These are phyloP conservation scores for Helminthosporium solani DNA, from an alignment of 2,329 filamentous ascomycete species.

Conservation along the genomic window DNA sequence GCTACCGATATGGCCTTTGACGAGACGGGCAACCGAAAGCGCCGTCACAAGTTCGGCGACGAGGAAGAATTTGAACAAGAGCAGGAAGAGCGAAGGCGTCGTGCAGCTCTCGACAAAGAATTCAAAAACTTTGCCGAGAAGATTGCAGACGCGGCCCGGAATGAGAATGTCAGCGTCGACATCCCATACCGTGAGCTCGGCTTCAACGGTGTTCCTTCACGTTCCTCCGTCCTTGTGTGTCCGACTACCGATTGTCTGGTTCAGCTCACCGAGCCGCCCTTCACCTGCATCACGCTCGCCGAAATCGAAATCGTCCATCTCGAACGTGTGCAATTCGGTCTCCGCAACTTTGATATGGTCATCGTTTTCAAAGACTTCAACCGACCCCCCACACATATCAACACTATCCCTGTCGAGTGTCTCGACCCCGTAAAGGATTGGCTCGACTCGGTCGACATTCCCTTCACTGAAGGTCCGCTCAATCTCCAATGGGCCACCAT, in stretches of 20 bases:
- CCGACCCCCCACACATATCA: conserved; percentile 87
- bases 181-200: conserved; percentile 96
- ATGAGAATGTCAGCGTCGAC: conserved; percentile 88
- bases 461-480: conserved; percentile 89
- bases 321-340: conserved; percentile 90
- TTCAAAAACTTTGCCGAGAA: conserved; percentile 98
- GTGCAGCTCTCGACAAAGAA: conserved; percentile 88
- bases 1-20: conserved; percentile 98
- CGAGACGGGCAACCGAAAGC: conserved; percentile 95
- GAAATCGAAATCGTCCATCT: conserved; percentile 96
- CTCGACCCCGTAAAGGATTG: conserved; percentile 97
- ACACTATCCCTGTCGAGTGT: conserved; percentile 95
- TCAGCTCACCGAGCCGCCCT: conserved; percentile 93
- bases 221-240: conserved; percentile 92
- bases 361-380: conserved; percentile 98
- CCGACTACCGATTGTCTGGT: conserved; percentile 96
- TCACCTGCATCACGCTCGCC: conserved; percentile 91
- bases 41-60: conserved; percentile 95
- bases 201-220: conserved; percentile 94
- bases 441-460: conserved; percentile 92
- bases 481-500: conserved; percentile 99
- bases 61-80: conserved; percentile 99
- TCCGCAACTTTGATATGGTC: conserved; percentile 99
- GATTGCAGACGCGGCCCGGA: conserved; percentile 91
- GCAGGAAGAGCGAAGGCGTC: conserved; percentile 88